Conservation (phyloP, 495 filamentous ascomycete genomes). For the Podospora fimiseda region DNA sequence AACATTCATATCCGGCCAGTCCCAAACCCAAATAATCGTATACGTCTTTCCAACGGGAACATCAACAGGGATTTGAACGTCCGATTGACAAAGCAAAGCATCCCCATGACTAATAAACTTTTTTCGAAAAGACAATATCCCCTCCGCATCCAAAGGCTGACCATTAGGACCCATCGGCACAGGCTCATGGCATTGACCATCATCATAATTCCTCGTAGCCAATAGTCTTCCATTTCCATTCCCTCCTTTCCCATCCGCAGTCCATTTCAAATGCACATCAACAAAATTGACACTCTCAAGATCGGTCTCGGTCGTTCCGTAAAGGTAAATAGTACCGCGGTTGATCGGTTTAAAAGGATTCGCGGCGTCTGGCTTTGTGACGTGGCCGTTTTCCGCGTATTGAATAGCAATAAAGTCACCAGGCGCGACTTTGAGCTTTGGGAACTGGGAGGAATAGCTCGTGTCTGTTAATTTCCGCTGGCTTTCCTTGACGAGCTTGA, state of each 20-base stretch:
- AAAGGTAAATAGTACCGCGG: conserved; percentile 72
- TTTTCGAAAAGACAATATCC: conserved; percentile 51
- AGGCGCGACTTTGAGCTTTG: conserved; percentile 58
- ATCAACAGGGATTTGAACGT: conserved; percentile 61
- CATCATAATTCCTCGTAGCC: conserved; percentile 69
- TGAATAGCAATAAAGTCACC: conserved; percentile 65
- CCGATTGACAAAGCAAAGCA: conserved; percentile 69
- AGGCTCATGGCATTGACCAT: conserved; percentile 77
- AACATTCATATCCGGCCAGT: conserved; percentile 57
- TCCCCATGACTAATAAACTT: conserved; percentile 35
- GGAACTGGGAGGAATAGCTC: conserved; percentile 46
- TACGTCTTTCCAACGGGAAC: conserved; percentile 46
- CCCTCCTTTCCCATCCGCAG: conserved; percentile 64
- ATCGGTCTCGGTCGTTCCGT: conserved; percentile 60
- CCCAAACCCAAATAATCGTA: conserved; percentile 90
- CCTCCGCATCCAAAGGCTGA: conserved; percentile 26
- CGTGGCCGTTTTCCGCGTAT: conserved; percentile 86
- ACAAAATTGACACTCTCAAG: conserved; percentile 52
- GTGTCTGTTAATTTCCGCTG: conserved; percentile 39
- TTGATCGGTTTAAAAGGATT: conserved; percentile 58
- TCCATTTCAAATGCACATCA: conserved; percentile 70
- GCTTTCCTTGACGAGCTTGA: conserved; percentile 35
- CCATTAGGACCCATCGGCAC: conserved; percentile 7
- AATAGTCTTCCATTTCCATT: conserved; percentile 67
- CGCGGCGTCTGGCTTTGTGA: conserved; percentile 51